Evolutionary conservation across 441 rosid species (phyloP).

Genomic region (Geranium incanum): DNA sequence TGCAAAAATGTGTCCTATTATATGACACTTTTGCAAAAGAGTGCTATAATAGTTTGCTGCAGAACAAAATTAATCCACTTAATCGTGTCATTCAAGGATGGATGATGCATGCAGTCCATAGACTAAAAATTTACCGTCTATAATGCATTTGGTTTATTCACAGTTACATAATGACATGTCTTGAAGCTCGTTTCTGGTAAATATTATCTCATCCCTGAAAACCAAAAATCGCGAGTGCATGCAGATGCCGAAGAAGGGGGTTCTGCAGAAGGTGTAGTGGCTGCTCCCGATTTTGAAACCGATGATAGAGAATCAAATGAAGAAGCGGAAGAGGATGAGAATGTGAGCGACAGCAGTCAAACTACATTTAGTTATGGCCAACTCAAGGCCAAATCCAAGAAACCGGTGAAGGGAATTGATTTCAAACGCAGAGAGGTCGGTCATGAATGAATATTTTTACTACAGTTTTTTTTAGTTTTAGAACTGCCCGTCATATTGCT

Average conservation of each 20-base stretch:
- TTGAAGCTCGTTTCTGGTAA: constrained; percentile 6
- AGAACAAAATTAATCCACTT: neutral
- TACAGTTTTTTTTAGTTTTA: neutral
- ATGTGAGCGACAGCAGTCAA: constrained; percentile 26
- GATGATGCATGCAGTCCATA: neutral
- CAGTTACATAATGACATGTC: neutral
- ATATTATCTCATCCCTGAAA: neutral
- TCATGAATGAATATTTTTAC: neutral
- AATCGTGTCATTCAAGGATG: neutral
- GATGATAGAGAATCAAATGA: constrained; percentile 37
- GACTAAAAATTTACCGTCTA: no score
- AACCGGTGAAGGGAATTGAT: constrained; percentile 62
- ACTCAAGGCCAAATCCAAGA: constrained; percentile 77
- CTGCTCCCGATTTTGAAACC: constrained; percentile 39
- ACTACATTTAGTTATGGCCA: constrained; percentile 69
- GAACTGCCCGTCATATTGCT: neutral
- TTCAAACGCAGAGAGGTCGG: constrained; percentile 79
- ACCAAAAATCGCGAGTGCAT: constrained; percentile 18
- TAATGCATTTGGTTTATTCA: neutral
- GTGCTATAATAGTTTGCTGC: neutral
- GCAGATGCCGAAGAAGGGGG: constrained; percentile 40
- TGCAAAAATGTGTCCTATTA: neutral
- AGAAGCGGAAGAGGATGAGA: constrained; percentile 36
- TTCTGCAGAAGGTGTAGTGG: constrained; percentile 26
- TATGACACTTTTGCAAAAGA: no score